phyloP scores from a whole-genome alignment of 2,329 filamentous ascomycete genomes.

The Neonectria punicea region DNA sequence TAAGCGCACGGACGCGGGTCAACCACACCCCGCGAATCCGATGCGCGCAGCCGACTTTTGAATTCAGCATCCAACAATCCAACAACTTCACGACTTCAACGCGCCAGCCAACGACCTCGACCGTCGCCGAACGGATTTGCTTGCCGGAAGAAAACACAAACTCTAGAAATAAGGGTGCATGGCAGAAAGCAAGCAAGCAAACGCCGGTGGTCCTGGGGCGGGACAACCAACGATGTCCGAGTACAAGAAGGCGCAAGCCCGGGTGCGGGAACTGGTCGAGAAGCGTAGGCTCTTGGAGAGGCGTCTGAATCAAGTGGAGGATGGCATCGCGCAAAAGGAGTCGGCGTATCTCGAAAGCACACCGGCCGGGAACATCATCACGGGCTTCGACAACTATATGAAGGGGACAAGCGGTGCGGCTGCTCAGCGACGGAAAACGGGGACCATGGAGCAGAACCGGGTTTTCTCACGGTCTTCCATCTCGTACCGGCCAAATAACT shows the following conservation, averaged over 20 bases:
- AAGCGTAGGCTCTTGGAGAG: conserved; percentile 53
- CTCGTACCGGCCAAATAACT: conserved; percentile 63
- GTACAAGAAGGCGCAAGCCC: conserved; percentile 62
- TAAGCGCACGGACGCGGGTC: conserved; percentile 7
- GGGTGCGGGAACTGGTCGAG: conserved; percentile 60
- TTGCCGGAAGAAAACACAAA: background rate
- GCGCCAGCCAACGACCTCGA: background rate
- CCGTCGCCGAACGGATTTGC: background rate
- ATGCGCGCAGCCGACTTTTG: conserved; percentile 14
- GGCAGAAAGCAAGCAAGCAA: conserved; percentile 48
- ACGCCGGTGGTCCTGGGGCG: conserved; percentile 36
- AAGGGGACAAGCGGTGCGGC: conserved; percentile 79
- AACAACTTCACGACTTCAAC: conserved; percentile 10
- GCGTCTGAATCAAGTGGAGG: conserved; percentile 66
- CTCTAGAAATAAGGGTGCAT: conserved; percentile 35
- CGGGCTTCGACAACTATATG: conserved; percentile 97
- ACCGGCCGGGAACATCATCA: conserved; percentile 92
- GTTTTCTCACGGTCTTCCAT: conserved; percentile 77
- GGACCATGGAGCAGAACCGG: conserved; percentile 74
- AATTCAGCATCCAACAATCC: background rate
- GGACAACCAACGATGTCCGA: conserved; percentile 54
- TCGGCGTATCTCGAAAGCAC: conserved; percentile 91
- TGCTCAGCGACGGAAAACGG: conserved; percentile 71
- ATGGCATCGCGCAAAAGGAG: conserved; percentile 85
- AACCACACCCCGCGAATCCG: conserved; percentile 26